These are phyloP conservation scores for Trapa bicornis DNA, from an alignment of 345 rosid genomes.

Conservation along the genomic window DNA sequence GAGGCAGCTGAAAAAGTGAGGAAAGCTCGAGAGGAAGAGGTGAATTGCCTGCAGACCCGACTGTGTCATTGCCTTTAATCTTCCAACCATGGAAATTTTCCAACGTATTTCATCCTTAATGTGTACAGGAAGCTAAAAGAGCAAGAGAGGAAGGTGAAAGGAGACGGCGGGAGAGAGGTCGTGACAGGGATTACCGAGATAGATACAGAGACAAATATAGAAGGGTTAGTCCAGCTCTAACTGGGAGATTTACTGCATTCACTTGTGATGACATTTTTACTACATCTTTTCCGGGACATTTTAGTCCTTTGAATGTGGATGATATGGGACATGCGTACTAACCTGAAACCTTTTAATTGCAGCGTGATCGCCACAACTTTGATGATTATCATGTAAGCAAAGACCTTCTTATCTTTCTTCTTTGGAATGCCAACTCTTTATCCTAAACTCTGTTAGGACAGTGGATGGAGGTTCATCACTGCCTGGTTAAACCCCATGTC, in stretches of 20 bases:
- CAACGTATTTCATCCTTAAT: slow-evolving; percentile 2
- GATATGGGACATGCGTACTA: not conserved
- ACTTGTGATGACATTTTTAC: no score
- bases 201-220: slow-evolving; percentile 41
- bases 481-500: no score
- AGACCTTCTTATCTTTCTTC: not conserved
- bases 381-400: slow-evolving; percentile 85
- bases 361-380: slow-evolving; percentile 54
- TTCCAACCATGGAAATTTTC: not conserved
- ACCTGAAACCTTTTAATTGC: slow-evolving; percentile 22
- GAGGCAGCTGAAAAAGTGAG: slow-evolving; percentile 83
- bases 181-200: slow-evolving; percentile 26
- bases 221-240: slow-evolving; percentile 7
- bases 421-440: not conserved
- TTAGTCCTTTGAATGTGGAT: not conserved
- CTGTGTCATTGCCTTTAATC: not conserved
- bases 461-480: no score
- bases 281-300: not conserved
- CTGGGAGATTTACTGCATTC: no score
- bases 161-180: slow-evolving; percentile 59
- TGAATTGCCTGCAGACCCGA: slow-evolving; percentile 1
- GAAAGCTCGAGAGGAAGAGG: slow-evolving; percentile 95
- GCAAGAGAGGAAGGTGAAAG: slow-evolving; percentile 85
- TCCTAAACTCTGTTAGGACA: no score
- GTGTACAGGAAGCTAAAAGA: slow-evolving; percentile 51